Evolutionary conservation across 2,329 filamentous ascomycete species (phyloP).

Genomic region (Fusarium nygamai): DNA sequence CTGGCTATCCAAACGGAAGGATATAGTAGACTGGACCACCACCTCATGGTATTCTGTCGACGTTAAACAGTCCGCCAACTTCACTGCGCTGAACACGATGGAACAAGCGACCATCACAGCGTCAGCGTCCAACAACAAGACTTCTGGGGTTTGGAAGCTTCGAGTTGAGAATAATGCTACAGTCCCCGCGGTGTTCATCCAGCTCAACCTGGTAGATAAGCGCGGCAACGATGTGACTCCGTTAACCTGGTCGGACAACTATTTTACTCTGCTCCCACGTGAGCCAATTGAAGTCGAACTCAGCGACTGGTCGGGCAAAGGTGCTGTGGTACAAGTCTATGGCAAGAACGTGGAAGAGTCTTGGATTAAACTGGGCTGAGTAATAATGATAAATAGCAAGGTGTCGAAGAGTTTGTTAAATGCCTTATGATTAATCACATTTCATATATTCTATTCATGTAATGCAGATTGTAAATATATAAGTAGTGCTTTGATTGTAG

Average conservation of each 20-base stretch:
- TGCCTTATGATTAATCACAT: not conserved
- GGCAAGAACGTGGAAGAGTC: not conserved
- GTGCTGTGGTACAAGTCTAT: not conserved
- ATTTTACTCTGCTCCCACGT: not conserved
- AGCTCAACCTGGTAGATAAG: not conserved
- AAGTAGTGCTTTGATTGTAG: not conserved
- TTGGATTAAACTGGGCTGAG: not conserved
- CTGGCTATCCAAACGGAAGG: not conserved
- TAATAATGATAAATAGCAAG: not conserved
- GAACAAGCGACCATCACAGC: not conserved
- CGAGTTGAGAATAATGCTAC: not conserved
- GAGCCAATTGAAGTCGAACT: not conserved
- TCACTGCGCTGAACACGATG: not conserved
- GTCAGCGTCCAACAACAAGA: not conserved
- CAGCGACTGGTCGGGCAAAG: not conserved
- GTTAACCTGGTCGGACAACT: not conserved
- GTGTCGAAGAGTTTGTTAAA: accelerated
- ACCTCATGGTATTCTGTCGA: not conserved
- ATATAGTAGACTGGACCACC: not conserved
- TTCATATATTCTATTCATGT: not conserved
- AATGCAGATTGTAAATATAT: not conserved
- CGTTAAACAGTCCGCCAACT: not conserved
- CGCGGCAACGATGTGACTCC: not conserved
- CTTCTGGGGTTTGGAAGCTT: not conserved
- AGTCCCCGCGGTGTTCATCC: not conserved